A percentile compares a stretch with the other conserved stretches of the same genome.
Conservation (phyloP, 176 grass and related monocot species). For the Ampelocalamus luodianensis region DNA sequence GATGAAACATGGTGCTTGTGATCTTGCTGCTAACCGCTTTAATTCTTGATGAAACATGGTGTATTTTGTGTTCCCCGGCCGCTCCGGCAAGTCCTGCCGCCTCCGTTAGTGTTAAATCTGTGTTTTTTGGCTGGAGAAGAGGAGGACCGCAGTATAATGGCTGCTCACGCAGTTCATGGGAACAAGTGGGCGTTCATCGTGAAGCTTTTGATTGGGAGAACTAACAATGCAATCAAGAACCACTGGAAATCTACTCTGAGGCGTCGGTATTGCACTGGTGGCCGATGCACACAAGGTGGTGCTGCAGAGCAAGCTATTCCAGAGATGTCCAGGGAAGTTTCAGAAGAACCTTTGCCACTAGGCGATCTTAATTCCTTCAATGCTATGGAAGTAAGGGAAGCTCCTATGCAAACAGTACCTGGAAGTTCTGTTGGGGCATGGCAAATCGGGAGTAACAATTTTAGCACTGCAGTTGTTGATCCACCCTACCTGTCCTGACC, state of each 20-base stretch:
- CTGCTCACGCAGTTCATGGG: too few species aligned
- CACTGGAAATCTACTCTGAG: slow-evolving; percentile 98
- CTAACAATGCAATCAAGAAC: slow-evolving; percentile 97
- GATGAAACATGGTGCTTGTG: too few species aligned
- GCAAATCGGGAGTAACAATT: slow-evolving; percentile 15
- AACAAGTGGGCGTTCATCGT: slow-evolving; percentile 95
- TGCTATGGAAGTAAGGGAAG: slow-evolving; percentile 45
- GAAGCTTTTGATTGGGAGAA: slow-evolving; percentile 88
- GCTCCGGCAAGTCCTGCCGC: too few species aligned
- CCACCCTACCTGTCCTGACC: slow-evolving; percentile 67
- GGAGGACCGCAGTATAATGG: too few species aligned
- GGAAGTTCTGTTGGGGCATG: slow-evolving; percentile 40
- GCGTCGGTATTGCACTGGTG: slow-evolving; percentile 53
- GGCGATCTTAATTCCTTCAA: slow-evolving; percentile 56
- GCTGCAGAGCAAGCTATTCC: slow-evolving; percentile 39
- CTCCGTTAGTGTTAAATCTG: too few species aligned
- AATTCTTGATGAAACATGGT: neutral
- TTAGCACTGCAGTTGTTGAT: slow-evolving; percentile 51
- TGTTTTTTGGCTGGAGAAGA: too few species aligned
- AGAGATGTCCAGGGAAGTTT: slow-evolving; percentile 49
- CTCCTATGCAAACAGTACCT: slow-evolving; percentile 44
- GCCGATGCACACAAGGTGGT: slow-evolving; percentile 50
- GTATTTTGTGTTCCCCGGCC: neutral
- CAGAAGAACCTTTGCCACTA: slow-evolving; percentile 52
- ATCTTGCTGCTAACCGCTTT: too few species aligned